Conservation (phyloP, 108 stramenopile genomes). For the Stephanodiscus triporus region DNA sequence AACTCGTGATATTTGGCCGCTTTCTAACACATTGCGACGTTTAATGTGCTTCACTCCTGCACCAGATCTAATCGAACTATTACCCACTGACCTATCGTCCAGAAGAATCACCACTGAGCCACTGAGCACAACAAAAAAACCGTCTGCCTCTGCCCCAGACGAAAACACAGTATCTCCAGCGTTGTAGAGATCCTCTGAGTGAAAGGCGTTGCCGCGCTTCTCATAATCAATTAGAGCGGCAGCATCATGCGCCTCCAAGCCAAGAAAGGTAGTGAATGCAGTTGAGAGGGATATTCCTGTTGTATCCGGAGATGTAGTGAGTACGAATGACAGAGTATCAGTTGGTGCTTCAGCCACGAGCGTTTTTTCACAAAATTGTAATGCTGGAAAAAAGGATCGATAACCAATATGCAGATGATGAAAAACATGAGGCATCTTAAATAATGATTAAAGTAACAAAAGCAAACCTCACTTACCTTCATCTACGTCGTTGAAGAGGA, state of each 20-base stretch:
- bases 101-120: slow-evolving; percentile 72
- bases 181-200: slow-evolving; percentile 55
- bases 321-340: slow-evolving; percentile 27
- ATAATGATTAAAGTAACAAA: slow-evolving; percentile 9
- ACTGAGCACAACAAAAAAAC: slow-evolving; percentile 76
- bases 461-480: slow-evolving; percentile 7
- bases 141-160: slow-evolving; percentile 58
- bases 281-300: slow-evolving; percentile 42
- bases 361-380: slow-evolving; percentile 76
- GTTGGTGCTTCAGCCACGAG: slow-evolving; percentile 52
- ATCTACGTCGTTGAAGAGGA: slow-evolving; percentile 47
- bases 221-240: slow-evolving; percentile 55
- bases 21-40: slow-evolving; percentile 27
- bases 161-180: slow-evolving; percentile 62
- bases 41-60: slow-evolving; percentile 39
- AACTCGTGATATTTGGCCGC: slow-evolving; percentile 42
- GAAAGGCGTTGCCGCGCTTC: slow-evolving; percentile 53
- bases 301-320: slow-evolving; percentile 7
- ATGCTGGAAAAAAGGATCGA: slow-evolving; percentile 48
- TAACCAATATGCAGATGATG: background rate
- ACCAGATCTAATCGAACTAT: slow-evolving; percentile 22
- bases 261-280: slow-evolving; percentile 56
- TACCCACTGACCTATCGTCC: slow-evolving; percentile 30
- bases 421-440: background rate
- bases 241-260: slow-evolving; percentile 50